These are phyloP conservation scores for Alternaria angustiovoidea DNA, from an alignment of 2,329 filamentous ascomycete species.

Conservation along the genomic window DNA sequence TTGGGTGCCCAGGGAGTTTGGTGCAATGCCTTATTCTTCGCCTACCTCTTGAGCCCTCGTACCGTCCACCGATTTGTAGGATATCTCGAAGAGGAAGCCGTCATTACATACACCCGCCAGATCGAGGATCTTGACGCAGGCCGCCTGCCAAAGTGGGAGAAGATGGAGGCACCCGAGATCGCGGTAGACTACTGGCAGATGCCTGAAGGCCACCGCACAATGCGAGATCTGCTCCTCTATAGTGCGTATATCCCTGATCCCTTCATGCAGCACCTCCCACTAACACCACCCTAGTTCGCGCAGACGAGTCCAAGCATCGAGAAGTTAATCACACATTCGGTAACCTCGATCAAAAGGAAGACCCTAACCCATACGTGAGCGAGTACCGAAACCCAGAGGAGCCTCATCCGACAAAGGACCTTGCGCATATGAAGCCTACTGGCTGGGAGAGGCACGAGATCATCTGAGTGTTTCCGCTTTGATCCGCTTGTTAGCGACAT, in stretches of 20 bases:
- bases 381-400: slow-evolving; percentile 74
- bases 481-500: slow-evolving; percentile 1
- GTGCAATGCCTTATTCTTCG: slow-evolving; percentile 91
- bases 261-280: slow-evolving; percentile 2
- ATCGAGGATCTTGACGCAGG: slow-evolving; percentile 87
- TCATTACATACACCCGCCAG: slow-evolving; percentile 91
- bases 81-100: slow-evolving; percentile 96
- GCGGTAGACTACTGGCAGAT: slow-evolving; percentile 94
- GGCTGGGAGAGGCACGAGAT: slow-evolving; percentile 84
- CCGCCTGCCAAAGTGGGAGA: slow-evolving; percentile 81
- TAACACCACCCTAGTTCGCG: slow-evolving; percentile 38
- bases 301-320: slow-evolving; percentile 66
- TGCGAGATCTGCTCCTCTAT: slow-evolving; percentile 88
- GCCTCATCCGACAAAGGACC: slow-evolving; percentile 74
- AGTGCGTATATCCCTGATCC: slow-evolving; percentile 61
- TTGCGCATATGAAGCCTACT: slow-evolving; percentile 68
- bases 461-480: slow-evolving; percentile 28
- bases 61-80: slow-evolving; percentile 96
- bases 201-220: slow-evolving; percentile 80
- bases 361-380: slow-evolving; percentile 92
- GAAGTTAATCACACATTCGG: slow-evolving; percentile 96
- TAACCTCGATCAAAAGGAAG: slow-evolving; percentile 83
- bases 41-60: slow-evolving; percentile 84
- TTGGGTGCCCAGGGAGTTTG: slow-evolving; percentile 71
- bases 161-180: slow-evolving; percentile 83